Base-by-base conservation (phyloP, 768 basidiomycete genomes). In the Serendipita vermifera region DNA sequence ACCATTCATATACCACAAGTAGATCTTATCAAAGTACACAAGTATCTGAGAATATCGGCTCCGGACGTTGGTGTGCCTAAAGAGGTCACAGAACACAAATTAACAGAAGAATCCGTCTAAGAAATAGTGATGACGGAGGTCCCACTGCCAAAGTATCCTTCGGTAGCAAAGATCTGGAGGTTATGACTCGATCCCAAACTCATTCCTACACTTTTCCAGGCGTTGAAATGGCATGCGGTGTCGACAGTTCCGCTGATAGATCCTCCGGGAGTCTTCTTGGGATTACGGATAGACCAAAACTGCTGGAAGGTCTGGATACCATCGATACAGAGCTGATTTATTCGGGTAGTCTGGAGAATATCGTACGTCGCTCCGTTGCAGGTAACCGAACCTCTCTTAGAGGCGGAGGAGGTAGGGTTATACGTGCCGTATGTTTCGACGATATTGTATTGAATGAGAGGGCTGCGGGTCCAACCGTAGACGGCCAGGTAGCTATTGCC, bases 171-270 rank as follows among this genome's bases (percentile, higher is more conserved):
- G 20, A 59, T 59, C 41, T 59, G 58, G 38, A 38, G 56, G 36
- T 56, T 56, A 32, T 14, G 36, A 11, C 13, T n/a, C 35, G 54
- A 58, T 6, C 56, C 53, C 26, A 58, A 11, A 5, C n/a, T 54
- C 33, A 43, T 41, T 38, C 58, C 58, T 17, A 55, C 15, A 13
- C 22, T 26, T 11, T 27, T 38, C 58, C 58, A 59, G 27, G 55
- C 55, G 9, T 59, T 56, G 58, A 59, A 55, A n/a, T 59, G 58
- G 58, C 56, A 55, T 20, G 55, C 55, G 5, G 36, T n/a, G 33
- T 54, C 56, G 20, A 59, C 33, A 9, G 58, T 59, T 9, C 58
- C 58, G 33, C 29, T 32, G n/a, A n/a, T n/a, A n/a, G n/a, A n/a
- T n/a, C n/a, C n/a, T n/a, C n/a, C n/a, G n/a, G 27, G 3, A 17